Evolutionary conservation across 2,329 filamentous ascomycete species (phyloP), one percentile per base, ranked within the genome.

Genomic region (Sclerotinia trifoliorum): DNA sequence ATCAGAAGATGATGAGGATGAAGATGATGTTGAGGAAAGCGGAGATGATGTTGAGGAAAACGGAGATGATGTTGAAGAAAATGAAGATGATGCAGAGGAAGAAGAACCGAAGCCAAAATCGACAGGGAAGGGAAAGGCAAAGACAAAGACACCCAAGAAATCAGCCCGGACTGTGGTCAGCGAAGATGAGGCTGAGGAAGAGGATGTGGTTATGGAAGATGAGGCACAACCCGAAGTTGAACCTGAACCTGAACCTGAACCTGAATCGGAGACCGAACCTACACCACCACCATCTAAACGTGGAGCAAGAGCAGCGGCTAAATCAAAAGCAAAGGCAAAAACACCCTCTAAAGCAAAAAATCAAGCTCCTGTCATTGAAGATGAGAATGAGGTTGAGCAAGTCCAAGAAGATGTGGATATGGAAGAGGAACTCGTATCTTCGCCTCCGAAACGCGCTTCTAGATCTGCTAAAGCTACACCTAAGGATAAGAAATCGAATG

Each of bases 1-100:
- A 51, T 78, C 75, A 74, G 68, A 69, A 10, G 70, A 69, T 15
- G 69, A 66, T 29, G 62, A 68, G n/a, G 66, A 75, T 55, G 70
- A 57, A 13, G 58, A 54, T 6, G 46, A 48, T 13, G 71, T 48
- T 13, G 70, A 69, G 54, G 62, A 71, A 24, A 70, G 66, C 49
- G 65, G 44, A 4, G 54, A 19, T 26, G 54, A 26, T 39, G 42
- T 21, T 32, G 67, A 75, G 63, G 68, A 44, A 4, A 52, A 68
- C 48, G 65, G 42, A 7, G 54, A 26, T 26, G 52, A 24, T 39
- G 42, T 29, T 32, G 67, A 75, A 61, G 69, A 42, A 5, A 57
- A 63, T 15, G 48, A 52, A 26, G 70, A 71, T 29, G 71, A 74
- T 21, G 35, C 15, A 7, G 32, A 52, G 21, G 73, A 70, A 26